These are phyloP conservation scores for Sporobolomyces roseus DNA, from an alignment of 768 basidiomycete species.

Conservation along the genomic window DNA sequence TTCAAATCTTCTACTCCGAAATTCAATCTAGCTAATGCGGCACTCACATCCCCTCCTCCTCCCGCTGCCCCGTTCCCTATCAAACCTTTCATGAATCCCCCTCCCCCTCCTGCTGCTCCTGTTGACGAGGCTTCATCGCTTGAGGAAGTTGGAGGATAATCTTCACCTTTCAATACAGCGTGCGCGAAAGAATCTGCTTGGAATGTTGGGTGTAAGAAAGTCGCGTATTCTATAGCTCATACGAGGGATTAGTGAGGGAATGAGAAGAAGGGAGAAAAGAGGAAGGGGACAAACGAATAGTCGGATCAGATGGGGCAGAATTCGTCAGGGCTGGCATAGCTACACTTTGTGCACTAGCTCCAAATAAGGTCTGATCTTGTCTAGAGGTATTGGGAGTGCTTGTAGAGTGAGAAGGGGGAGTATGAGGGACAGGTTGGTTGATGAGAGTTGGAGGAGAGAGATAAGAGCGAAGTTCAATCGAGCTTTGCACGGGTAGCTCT, in stretches of 20 bases:
- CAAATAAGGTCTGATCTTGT: too few species aligned
- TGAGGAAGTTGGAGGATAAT: constrained; percentile 55
- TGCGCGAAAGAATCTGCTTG: constrained; percentile 88
- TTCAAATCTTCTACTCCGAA: constrained; percentile 86
- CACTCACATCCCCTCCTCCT: constrained; percentile 66
- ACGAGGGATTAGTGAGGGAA: neutral
- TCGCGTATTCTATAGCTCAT: constrained; percentile 59
- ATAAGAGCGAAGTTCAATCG: too few species aligned
- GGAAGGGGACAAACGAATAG: neutral
- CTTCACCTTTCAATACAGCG: constrained; percentile 75
- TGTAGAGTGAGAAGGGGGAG: too few species aligned
- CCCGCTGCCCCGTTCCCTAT: too few species aligned
- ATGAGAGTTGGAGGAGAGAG: too few species aligned
- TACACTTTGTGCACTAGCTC: too few species aligned
- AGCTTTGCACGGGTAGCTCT: too few species aligned
- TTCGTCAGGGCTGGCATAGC: neutral
- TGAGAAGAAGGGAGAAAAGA: neutral
- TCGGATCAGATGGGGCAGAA: neutral
- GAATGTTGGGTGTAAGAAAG: constrained; percentile 71
- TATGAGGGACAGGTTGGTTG: too few species aligned
- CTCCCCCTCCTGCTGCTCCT: constrained; percentile 58
- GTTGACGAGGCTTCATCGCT: constrained; percentile 28
- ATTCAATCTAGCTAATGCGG: constrained; percentile 81
- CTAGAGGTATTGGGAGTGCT: too few species aligned
- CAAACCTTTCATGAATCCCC: too few species aligned